Percentiles rank a stretch among this genome's conserved stretches.
These are phyloP conservation scores for Cucurbita ficifolia DNA, from an alignment of 306 rosid genomes.

Conservation along the genomic window DNA sequence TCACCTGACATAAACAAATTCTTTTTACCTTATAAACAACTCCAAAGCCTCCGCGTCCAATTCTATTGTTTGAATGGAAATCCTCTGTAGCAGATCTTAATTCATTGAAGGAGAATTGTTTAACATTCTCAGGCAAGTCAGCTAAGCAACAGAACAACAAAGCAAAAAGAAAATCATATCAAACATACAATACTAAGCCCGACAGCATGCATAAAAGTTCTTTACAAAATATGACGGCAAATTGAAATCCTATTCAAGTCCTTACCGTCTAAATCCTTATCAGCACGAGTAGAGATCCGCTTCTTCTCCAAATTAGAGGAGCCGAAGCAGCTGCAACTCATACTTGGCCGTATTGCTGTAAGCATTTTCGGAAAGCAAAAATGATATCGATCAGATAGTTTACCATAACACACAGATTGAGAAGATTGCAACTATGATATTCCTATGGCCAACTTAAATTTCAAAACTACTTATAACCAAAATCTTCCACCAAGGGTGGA, in stretches of 20 bases:
- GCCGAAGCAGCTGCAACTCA: slow-evolving; percentile 88
- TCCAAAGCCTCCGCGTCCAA: slow-evolving; percentile 94
- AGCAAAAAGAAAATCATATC: background rate
- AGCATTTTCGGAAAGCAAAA: background rate
- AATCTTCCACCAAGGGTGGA: background rate
- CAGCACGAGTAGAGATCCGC: slow-evolving; percentile 18
- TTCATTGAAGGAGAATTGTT: slow-evolving; percentile 47
- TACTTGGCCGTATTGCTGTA: slow-evolving; percentile 12
- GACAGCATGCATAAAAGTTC: background rate
- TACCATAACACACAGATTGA: background rate
- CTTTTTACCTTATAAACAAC: slow-evolving; percentile 66
- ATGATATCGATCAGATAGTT: background rate
- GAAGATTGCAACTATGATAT: background rate
- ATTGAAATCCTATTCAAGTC: background rate
- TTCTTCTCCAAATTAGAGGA: slow-evolving; percentile 25
- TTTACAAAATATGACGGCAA: background rate
- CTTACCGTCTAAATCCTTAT: slow-evolving; percentile 42
- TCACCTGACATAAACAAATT: background rate
- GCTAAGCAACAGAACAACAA: slow-evolving; percentile 27
- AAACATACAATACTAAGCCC: background rate
- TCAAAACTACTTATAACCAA: background rate
- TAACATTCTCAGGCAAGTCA: slow-evolving; percentile 31
- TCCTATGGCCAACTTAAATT: background rate
- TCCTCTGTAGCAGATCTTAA: slow-evolving; percentile 57
- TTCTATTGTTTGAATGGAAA: slow-evolving; percentile 48